phyloP scores from a whole-genome alignment of 192 early-diverging fungal species.

The Umbelopsis vinacea region DNA sequence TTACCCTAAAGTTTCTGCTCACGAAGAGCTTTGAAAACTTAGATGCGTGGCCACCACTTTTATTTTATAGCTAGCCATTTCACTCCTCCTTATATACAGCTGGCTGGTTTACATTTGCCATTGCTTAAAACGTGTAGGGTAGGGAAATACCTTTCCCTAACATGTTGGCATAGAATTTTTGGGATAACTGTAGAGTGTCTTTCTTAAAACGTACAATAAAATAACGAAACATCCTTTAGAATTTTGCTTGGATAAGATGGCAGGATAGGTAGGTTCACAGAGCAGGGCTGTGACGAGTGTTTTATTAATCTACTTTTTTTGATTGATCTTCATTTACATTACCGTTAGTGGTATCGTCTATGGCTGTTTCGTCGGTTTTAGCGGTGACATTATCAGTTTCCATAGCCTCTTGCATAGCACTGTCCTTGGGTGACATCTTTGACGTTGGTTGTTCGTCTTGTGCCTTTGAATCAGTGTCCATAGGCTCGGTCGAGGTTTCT shows the following conservation, averaged over 20 bases:
- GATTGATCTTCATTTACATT: background rate
- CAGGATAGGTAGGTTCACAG: background rate
- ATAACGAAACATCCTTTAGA: background rate
- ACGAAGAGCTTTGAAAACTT: slow-evolving; percentile 26
- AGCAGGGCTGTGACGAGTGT: background rate
- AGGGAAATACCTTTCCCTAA: background rate
- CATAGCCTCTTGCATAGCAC: background rate
- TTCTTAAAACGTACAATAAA: background rate
- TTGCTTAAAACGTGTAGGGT: no score
- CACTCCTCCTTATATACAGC: no score
- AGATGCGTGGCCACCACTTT: background rate
- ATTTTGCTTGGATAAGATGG: no score
- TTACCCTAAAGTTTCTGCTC: slow-evolving; percentile 12
- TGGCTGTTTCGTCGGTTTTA: no score
- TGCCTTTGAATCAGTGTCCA: background rate
- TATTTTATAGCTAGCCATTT: background rate
- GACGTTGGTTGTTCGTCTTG: background rate
- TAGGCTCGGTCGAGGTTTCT: background rate
- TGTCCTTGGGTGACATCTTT: background rate
- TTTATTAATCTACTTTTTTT: background rate
- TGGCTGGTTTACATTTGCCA: no score
- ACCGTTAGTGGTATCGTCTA: background rate
- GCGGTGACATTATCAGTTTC: background rate
- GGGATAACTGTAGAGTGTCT: background rate
- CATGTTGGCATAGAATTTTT: slow-evolving; percentile 2